Evolutionary conservation across 139 green algal species (phyloP), one percentile per base, ranked within the genome.

Genomic region (Nannochloris sp.): DNA sequence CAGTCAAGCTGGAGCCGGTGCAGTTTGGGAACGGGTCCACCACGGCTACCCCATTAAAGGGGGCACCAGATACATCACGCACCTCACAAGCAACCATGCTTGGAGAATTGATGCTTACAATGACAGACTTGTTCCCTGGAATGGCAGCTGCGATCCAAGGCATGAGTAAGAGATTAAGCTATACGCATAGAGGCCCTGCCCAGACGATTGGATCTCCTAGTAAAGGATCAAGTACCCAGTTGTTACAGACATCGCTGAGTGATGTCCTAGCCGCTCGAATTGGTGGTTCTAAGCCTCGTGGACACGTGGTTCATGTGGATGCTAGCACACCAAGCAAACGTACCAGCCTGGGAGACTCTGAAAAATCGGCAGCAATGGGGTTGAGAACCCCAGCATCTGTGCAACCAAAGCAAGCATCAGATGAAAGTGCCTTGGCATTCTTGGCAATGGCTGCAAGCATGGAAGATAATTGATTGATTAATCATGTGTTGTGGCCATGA

Each of bases 401-500:
- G 2, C 60, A 69, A 5, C 48, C 50, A 9, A 37, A 49, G 4
- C 44, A 60, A 25, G n/a, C 57, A 8, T n/a, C 57, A 25, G 51
- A 68, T 34, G n/a, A 51, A 40, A 70, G 63, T 61, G 55, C 55
- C 4, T 57, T 76, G 46, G 63, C 54, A 29, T 76, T 72, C 36
- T 64, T 76, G 16, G 70, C 70, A 24, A 68, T 76, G 27, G 70
- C 70, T 14, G 70, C 70, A 25, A 69, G 46, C 57, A 76, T 76
- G 70, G 70, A 74, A 27, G 57, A 53, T 25, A 19, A 53, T 7
- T 53, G n/a, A 53, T 7, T 53, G n/a, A 53, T 10, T 3, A 9
- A 25, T 24, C 27, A 29, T 29, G 27, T 1, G 27, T 29, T 29
- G 27, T 4, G 4, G 2, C 27, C 3, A 40, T 40, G 31, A 37